Conservation (phyloP, 2,329 filamentous ascomycete species). For the Kalaharituber pfeilii region DNA sequence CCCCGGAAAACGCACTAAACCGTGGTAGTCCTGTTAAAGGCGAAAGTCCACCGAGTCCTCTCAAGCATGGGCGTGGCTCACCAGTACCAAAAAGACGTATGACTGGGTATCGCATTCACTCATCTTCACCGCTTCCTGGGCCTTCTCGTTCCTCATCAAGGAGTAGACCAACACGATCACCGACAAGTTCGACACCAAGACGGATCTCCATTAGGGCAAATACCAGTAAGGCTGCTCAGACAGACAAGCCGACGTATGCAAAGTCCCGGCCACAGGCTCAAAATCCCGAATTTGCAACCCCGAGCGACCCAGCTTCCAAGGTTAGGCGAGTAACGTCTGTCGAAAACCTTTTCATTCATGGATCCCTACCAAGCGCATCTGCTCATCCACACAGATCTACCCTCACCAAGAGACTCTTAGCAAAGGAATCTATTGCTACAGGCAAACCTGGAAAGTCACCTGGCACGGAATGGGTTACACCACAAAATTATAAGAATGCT, state of each 20-base stretch:
- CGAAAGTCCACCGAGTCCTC: constrained; percentile 51
- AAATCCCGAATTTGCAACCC: constrained; percentile 18
- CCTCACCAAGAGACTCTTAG: constrained; percentile 30
- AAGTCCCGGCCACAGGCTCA: constrained; percentile 17
- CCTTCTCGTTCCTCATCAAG: not conserved
- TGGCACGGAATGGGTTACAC: constrained; percentile 47
- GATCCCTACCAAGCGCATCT: constrained; percentile 16
- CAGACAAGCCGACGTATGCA: constrained; percentile 20
- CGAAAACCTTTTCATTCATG: constrained; percentile 19
- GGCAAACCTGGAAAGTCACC: not conserved
- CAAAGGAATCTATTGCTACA: constrained; percentile 35
- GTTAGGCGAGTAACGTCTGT: constrained; percentile 22
- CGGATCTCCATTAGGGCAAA: not conserved
- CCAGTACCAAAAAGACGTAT: constrained; percentile 72
- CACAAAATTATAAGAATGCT: constrained; percentile 56
- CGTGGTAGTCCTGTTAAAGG: constrained; percentile 74
- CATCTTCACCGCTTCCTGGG: not conserved
- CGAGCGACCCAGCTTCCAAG: constrained; percentile 14
- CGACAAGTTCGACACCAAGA: not conserved
- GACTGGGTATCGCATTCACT: constrained; percentile 25
- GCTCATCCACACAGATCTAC: constrained; percentile 21
- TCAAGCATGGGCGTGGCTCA: constrained; percentile 46
- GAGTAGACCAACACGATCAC: not conserved
- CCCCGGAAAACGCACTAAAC: constrained; percentile 27
- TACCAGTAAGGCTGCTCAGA: constrained; percentile 9